Evolutionary conservation across 352 stramenopile species (phyloP).

Genomic region (Globisporangium cederbergense): DNA sequence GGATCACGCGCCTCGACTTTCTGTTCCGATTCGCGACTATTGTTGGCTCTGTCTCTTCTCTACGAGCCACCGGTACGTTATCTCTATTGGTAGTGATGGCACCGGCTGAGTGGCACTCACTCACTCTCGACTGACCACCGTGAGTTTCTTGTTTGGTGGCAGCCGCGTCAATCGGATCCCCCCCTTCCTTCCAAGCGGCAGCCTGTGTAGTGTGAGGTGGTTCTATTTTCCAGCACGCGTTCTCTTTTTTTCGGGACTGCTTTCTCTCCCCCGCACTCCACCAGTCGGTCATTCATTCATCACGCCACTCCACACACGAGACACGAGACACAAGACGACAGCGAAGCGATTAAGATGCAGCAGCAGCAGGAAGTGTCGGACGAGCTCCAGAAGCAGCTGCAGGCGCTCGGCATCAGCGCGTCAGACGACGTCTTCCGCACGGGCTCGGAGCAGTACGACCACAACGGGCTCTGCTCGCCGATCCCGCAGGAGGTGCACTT

Average conservation of each 20-base stretch:
- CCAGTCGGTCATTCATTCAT: conserved; percentile 1
- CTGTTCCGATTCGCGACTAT: background rate
- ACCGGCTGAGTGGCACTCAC: background rate
- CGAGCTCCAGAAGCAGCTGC: conserved; percentile 74
- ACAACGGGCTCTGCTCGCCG: conserved; percentile 75
- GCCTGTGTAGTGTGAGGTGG: background rate
- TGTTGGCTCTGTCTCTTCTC: background rate
- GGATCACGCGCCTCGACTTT: no score
- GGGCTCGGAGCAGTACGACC: conserved; percentile 68
- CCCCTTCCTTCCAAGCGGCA: background rate
- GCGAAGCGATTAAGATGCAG: conserved; percentile 1
- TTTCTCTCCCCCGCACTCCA: background rate
- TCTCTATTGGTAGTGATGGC: background rate
- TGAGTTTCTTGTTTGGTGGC: background rate
- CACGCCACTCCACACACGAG: background rate
- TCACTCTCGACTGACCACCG: background rate
- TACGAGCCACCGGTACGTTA: no score
- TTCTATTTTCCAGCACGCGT: conserved; percentile 8
- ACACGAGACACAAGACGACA: background rate
- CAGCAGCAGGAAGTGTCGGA: conserved; percentile 54
- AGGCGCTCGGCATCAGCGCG: conserved; percentile 76
- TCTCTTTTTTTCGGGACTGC: conserved; percentile 1
- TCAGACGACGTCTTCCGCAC: conserved; percentile 83
- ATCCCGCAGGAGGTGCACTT: conserved; percentile 87
- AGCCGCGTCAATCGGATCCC: background rate